Evolutionary conservation across 305 asterid species (phyloP), one percentile per base, ranked within the genome.

Genomic region (Striga hermonthica): DNA sequence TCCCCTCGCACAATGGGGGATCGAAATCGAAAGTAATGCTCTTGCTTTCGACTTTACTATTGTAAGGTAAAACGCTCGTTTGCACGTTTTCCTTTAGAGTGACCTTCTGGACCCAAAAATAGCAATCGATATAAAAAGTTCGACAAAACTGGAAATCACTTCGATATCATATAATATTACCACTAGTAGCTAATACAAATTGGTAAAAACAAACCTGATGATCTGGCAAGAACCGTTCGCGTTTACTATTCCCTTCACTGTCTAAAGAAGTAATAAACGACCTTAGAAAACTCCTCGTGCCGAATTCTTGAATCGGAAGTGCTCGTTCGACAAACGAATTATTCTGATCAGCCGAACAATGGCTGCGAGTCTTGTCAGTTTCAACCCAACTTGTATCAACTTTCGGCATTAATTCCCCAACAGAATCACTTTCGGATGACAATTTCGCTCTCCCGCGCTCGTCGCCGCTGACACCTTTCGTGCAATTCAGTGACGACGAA

Each of bases 201-300:
- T 13, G 16, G 13, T 48, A 11, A 4, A 49, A 22, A 50, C 34
- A 50, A 50, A 50, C 57, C 57, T 50, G 28, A 50, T 50, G 1
- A 22, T 22, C n/a, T n/a, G n/a, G 34, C 4, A 6, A 11, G 16
- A 12, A 11, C 11, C 14, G 53, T 15, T 5, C 53, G n/a, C 16
- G 4, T 12, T 47, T 47, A n/a, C 4, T 12, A 10, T 10, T n/a
- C 0, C 6, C 57, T 9, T 50, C 57, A 5, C 22, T 10, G 56
- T 50, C 57, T 50, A 50, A 50, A 15, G 57, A 50, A 6, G 56
- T 69, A 13, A 80, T 57, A 52, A 80, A 76, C 13, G 90, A 82
- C 71, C 83, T 54, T 44, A 80, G 84, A 73, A 77, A 81, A 68
- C 80, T 79, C 45, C 76, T 79, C 0, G 82, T 74, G 45, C 81